Evolutionary conservation across 2,329 filamentous ascomycete species (phyloP).

Genomic region (Ascochyta lentis): DNA sequence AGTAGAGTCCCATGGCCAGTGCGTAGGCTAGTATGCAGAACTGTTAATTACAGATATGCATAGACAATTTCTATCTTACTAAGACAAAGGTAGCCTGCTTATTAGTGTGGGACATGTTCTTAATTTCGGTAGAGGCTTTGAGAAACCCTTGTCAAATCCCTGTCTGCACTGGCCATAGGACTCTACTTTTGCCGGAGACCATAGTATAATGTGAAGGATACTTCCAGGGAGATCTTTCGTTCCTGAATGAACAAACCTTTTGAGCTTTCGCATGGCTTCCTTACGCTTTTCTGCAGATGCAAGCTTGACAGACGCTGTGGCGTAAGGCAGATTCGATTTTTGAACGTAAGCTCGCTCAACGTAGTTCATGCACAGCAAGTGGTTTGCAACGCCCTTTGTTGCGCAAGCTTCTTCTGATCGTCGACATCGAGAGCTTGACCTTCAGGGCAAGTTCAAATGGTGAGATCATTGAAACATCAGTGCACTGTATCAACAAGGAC

Average conservation of each 20-base stretch:
- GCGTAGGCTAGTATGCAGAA: too few relatives aligned
- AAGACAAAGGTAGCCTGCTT: too few relatives aligned
- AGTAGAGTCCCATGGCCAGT: too few relatives aligned
- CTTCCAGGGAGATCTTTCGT: neutral
- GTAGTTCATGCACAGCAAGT: conserved; percentile 2
- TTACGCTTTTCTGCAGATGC: neutral
- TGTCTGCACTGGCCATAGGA: too few relatives aligned
- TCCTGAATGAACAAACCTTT: neutral
- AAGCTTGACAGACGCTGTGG: neutral
- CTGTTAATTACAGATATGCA: too few relatives aligned
- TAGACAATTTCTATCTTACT: too few relatives aligned
- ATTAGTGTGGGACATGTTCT: too few relatives aligned
- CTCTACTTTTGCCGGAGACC: too few relatives aligned
- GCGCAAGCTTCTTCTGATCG: neutral
- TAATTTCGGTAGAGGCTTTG: too few relatives aligned
- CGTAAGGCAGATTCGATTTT: neutral
- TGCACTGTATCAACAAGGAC: neutral
- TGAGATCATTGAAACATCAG: neutral
- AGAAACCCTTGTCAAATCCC: too few relatives aligned
- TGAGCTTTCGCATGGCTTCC: neutral
- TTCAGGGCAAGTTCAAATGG: neutral
- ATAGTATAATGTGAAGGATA: neutral
- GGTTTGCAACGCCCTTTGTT: neutral
- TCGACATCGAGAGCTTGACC: neutral
- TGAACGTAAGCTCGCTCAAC: neutral